These are phyloP conservation scores for Solanum hybrid DNA, from an alignment of 305 asterid species.

Conservation along the genomic window DNA sequence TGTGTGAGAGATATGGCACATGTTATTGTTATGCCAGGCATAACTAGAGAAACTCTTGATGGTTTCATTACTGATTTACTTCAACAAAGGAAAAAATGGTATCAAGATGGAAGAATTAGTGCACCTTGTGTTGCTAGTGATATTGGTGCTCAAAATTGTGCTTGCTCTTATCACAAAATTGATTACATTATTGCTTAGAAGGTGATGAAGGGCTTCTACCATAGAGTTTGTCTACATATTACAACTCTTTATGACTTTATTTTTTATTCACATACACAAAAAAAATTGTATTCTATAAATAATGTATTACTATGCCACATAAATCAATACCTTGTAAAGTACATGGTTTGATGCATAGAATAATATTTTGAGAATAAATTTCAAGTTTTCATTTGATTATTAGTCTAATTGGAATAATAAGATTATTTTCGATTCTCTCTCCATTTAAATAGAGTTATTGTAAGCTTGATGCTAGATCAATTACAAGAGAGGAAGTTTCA, in stretches of 20 bases:
- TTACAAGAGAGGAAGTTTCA: too few relatives aligned
- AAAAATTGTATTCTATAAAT: neutral
- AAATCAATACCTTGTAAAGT: neutral
- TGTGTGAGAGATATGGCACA: conserved; percentile 13
- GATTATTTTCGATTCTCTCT: neutral
- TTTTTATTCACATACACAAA: neutral
- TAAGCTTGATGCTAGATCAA: neutral
- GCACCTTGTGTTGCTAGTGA: conserved; percentile 8
- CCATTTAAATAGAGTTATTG: too few relatives aligned
- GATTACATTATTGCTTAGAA: neutral
- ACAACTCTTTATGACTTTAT: neutral
- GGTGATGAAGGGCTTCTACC: neutral
- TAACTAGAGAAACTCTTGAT: conserved; percentile 4
- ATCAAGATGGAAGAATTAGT: neutral
- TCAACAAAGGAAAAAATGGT: neutral
- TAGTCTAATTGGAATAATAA: neutral
- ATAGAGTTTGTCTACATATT: neutral
- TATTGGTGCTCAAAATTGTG: conserved; percentile 4
- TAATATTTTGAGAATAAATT: neutral
- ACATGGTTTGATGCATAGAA: neutral
- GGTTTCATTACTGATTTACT: neutral
- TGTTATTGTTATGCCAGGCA: conserved; percentile 9
- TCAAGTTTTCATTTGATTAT: neutral
- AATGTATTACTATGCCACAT: neutral
- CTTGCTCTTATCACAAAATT: conserved; percentile 5